Conservation (phyloP, 139 green algal species). For the Axilococcus clingmanii region DNA sequence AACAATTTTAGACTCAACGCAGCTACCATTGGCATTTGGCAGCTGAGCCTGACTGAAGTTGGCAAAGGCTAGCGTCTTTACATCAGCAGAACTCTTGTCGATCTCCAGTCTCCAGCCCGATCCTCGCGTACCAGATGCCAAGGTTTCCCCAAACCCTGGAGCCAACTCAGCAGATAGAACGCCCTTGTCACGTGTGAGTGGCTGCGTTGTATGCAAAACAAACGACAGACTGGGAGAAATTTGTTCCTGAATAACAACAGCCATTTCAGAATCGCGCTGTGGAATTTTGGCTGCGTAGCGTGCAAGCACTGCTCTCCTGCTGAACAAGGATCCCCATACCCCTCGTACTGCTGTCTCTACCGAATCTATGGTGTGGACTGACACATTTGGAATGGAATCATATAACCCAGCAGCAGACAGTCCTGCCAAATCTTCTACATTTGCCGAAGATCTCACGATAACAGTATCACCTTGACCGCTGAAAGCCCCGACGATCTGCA, state of each 20-base stretch:
- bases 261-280: slow-evolving; percentile 73
- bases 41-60: slow-evolving; percentile 84
- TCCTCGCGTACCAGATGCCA: slow-evolving; percentile 76
- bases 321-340: slow-evolving; percentile 92
- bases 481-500: slow-evolving; percentile 14
- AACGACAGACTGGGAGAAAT: slow-evolving; percentile 63
- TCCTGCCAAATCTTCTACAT: slow-evolving; percentile 89
- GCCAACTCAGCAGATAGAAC: slow-evolving; percentile 75
- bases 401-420: slow-evolving; percentile 82
- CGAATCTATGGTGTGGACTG: slow-evolving; percentile 22
- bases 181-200: slow-evolving; percentile 37
- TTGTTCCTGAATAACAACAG: slow-evolving; percentile 79
- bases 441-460: slow-evolving; percentile 74
- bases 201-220: slow-evolving; percentile 79
- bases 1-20: slow-evolving; percentile 18
- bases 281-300: slow-evolving; percentile 46
- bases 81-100: slow-evolving; percentile 45
- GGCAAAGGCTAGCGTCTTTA: slow-evolving; percentile 73
- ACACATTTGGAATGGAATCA: slow-evolving; percentile 76
- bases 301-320: slow-evolving; percentile 70
- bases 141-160: slow-evolving; percentile 82
- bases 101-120: slow-evolving; percentile 80
- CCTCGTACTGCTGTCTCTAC: slow-evolving; percentile 45
- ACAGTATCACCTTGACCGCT: slow-evolving; percentile 18
- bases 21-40: slow-evolving; percentile 5